Conservation (phyloP, 2,329 filamentous ascomycete species). For the Beauveria pseudobassiana region DNA sequence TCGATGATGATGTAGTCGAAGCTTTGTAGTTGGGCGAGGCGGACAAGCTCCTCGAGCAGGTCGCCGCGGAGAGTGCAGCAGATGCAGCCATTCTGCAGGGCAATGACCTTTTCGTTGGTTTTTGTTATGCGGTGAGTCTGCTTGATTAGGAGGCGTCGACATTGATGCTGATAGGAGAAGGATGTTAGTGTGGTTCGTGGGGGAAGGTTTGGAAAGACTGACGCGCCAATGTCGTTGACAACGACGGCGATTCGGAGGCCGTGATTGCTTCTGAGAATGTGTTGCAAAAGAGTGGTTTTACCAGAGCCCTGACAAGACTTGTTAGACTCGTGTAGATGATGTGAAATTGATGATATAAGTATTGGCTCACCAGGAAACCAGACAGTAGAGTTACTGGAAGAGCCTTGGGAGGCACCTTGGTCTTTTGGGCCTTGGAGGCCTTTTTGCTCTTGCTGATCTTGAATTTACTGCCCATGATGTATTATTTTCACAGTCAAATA, state of each 20-base stretch:
- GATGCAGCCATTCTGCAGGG: conserved; percentile 67
- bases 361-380: conserved; percentile 43
- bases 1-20: conserved; percentile 69
- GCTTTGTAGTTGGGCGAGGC: conserved; percentile 49
- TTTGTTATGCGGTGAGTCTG: conserved; percentile 48
- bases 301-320: conserved; percentile 47
- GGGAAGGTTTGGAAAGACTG: conserved; percentile 14
- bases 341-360: background rate
- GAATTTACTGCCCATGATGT: conserved; percentile 5
- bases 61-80: conserved; percentile 69
- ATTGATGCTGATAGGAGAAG: conserved; percentile 40
- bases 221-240: conserved; percentile 64
- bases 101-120: conserved; percentile 57
- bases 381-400: conserved; percentile 55
- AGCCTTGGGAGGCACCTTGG: conserved; percentile 17
- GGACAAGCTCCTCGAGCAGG: conserved; percentile 60
- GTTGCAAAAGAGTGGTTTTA: conserved; percentile 63
- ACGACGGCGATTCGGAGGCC: conserved; percentile 63
- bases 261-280: conserved; percentile 60
- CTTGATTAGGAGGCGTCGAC: conserved; percentile 57
- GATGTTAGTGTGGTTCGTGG: background rate
- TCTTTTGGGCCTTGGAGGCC: conserved; percentile 6
- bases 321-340: background rate
- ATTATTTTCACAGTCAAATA: too few species aligned
- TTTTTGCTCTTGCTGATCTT: conserved; percentile 11